Evolutionary conservation across 129 eudicot genomes (phyloP).

Genomic region (Arctium lappa): DNA sequence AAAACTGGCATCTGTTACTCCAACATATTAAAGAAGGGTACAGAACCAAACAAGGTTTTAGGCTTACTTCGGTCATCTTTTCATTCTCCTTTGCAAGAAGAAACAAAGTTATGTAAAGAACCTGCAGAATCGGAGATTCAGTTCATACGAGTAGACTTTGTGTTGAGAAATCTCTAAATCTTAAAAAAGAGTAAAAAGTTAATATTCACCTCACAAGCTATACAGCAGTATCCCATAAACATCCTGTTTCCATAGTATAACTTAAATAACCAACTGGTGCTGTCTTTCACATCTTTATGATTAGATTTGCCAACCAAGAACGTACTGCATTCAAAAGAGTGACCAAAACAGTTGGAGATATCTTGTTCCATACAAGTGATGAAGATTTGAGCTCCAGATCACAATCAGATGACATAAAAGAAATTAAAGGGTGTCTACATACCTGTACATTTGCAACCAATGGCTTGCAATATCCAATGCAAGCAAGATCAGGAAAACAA

Average conservation of each 20-base stretch:
- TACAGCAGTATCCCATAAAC: constrained; percentile 90
- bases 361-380: not conserved
- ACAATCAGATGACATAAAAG: not conserved
- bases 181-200: not conserved
- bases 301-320: constrained; percentile 89
- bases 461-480: constrained; percentile 96
- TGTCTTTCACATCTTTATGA: constrained; percentile 96
- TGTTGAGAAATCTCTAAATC: not conserved
- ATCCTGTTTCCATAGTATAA: constrained; percentile 80
- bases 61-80: constrained; percentile 60
- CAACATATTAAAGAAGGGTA: not conserved
- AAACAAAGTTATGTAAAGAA: constrained; percentile 82
- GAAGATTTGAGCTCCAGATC: not conserved
- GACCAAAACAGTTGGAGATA: not conserved
- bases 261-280: constrained; percentile 88
- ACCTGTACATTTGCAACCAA: constrained; percentile 99
- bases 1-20: not conserved
- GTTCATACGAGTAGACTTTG: constrained; percentile 9
- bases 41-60: not conserved
- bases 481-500: constrained; percentile 83
- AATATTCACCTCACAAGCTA: constrained; percentile 82
- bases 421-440: constrained; percentile 4
- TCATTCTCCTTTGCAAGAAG: constrained; percentile 78
- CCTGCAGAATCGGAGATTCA: constrained; percentile 39
- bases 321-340: constrained; percentile 55